phyloP scores from a whole-genome alignment of 2,329 filamentous ascomycete species.

The Fusarium avenaceum region DNA sequence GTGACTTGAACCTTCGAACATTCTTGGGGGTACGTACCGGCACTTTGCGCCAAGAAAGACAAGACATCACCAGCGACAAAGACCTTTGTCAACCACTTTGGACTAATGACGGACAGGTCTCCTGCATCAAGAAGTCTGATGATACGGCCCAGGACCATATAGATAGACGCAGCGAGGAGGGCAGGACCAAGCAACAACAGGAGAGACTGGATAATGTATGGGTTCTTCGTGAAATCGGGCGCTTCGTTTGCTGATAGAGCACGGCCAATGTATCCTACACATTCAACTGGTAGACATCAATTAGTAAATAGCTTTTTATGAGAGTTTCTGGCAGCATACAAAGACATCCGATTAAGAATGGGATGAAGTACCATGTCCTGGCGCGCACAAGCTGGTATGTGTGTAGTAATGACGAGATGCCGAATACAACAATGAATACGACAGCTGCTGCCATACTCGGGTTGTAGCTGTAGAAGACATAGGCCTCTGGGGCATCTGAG shows the following conservation, averaged over 20 bases:
- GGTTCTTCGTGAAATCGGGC: conserved; percentile 54
- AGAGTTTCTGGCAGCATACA: conserved; percentile 53
- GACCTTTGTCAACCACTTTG: conserved; percentile 63
- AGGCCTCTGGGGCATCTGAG: conserved; percentile 22
- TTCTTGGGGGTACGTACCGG: conserved; percentile 33
- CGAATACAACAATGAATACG: conserved; percentile 59
- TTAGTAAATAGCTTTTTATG: not conserved
- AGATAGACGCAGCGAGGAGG: conserved; percentile 61
- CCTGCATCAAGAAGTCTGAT: conserved; percentile 57
- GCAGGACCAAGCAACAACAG: conserved; percentile 57
- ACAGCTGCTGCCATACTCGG: conserved; percentile 60
- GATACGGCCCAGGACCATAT: conserved; percentile 62
- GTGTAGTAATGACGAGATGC: conserved; percentile 56
- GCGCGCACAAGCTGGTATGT: conserved; percentile 56
- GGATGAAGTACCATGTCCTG: conserved; percentile 66
- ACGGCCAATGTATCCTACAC: conserved; percentile 62
- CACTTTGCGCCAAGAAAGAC: conserved; percentile 56
- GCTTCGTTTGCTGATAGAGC: conserved; percentile 59
- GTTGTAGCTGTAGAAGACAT: conserved; percentile 61
- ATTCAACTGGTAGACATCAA: conserved; percentile 41
- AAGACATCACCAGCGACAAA: conserved; percentile 65
- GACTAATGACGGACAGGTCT: conserved; percentile 57
- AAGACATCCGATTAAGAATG: conserved; percentile 66
- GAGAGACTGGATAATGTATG: conserved; percentile 58
- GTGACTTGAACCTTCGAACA: not conserved